Evolutionary conservation across 1,139 yeast genomes (phyloP), one percentile per base, ranked within the genome.

Genomic region (Lodderomyces pseudojiufengensis): DNA sequence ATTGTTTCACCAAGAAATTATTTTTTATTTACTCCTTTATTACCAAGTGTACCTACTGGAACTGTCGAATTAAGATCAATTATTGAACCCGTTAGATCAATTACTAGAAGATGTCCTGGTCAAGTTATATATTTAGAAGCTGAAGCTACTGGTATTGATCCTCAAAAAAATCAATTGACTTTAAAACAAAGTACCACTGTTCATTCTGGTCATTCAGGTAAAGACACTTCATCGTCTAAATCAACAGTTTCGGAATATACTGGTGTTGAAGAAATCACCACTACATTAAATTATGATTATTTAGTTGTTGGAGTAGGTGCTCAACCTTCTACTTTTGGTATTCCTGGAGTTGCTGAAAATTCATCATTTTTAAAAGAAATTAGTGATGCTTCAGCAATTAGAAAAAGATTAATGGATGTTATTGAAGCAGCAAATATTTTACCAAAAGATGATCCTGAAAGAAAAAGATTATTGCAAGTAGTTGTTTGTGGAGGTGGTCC

Each of bases 401-500:
- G 95, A 63, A 74, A 72, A 56, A 77, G 80, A 54, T 71, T 87
- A 45, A 78, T 86, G 81, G 84, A 83, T 55, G 76, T 84, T 49
- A 80, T 86, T 55, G 95, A 85, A 65, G 81, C 84, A 48, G 95
- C 95, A 30, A 78, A 85, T 46, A 74, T 83, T 53, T 75, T 83
- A 57, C 84, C 90, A 34, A 69, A 73, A 47, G 83, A 76, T 42
- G 87, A 83, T 51, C 80, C 80, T 23, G 92, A 84, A 59, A 78
- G 95, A 63, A 78, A 81, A 67, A 75, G 94, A 59, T 72, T 87
- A 50, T 73, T 87, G 51, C 82, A 82, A 45, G 80, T 88, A 50
- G 88, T 87, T 42, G 92, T 87, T 43, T 94, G 90, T 47, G 96
- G 96, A 51, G 96, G 96, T 59, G 96, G 96, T 45, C 95, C 97